Evolutionary conservation across 2,329 filamentous ascomycete genomes (phyloP), one percentile per base, ranked within the genome.

Genomic region (Aspergillus sp.): DNA sequence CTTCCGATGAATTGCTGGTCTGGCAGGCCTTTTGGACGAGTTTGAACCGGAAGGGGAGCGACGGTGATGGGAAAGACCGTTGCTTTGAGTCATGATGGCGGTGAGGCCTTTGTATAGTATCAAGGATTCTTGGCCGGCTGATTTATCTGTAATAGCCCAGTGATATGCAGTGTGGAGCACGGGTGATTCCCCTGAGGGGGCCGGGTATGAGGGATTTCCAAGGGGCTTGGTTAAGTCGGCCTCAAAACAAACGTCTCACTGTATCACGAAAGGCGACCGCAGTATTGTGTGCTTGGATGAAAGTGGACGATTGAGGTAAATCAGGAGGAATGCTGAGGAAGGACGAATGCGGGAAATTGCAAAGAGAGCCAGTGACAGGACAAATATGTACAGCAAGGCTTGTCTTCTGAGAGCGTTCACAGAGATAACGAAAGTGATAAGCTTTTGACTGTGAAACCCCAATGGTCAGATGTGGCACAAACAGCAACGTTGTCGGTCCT

Each of bases 1-100:
- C 61, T 70, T 70, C 59, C 73, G 71, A 64, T 73, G 70, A 47
- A 72, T 55, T 40, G 61, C 55, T 17, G 73, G 71, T 60, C 71
- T 72, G 27, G 63, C 57, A 6, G 67, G 53, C 58, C 68, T 74
- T 58, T 73, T 75, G 37, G 67, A 63, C 37, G 64, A 59, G 70
- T 70, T 66, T 49, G 72, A 62, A 58, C 67, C 66, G 46, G 70
- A 72, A 63, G 65, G 64, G 45, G 68, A 65, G 57, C 71, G 73
- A 55, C 72, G 71, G 57, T 75, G 72, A 52, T 64, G 60, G 43
- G 55, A 58, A 50, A 55, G 49, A 52, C 46, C 51, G 56, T 60
- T 58, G 37, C 59, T 57, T 68, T 74, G 71, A 72, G 71, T 73
- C 69, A 72, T 73, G 65, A 69, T 71, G 69, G 72, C 73, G 72